These are phyloP conservation scores for Chrysophaeum taylorii DNA, from an alignment of 352 stramenopile genomes.

Conservation along the genomic window DNA sequence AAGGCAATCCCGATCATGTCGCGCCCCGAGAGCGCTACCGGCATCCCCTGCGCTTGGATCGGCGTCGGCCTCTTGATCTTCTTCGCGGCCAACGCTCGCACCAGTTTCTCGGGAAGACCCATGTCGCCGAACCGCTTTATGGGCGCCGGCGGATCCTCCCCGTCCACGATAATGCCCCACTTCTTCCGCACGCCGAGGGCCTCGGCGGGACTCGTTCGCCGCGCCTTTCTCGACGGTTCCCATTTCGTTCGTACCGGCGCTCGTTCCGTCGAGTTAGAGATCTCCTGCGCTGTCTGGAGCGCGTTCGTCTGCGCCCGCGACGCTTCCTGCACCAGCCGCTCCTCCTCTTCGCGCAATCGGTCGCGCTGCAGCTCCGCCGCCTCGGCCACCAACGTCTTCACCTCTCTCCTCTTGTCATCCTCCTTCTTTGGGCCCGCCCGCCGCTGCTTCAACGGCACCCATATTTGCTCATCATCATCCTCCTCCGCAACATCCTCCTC, in stretches of 20 bases:
- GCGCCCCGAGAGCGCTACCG: slow-evolving; percentile 83
- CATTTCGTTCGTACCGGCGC: slow-evolving; percentile 83
- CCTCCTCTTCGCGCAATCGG: slow-evolving; percentile 43
- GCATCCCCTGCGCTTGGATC: slow-evolving; percentile 96
- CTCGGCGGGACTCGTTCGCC: too few species aligned
- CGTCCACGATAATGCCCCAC: slow-evolving; percentile 94
- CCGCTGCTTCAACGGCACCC: neutral
- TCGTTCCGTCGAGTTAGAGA: slow-evolving; percentile 67
- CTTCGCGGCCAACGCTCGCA: slow-evolving; percentile 79
- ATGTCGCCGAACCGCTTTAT: slow-evolving; percentile 95
- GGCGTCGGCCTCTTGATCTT: slow-evolving; percentile 90
- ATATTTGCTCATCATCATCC: neutral
- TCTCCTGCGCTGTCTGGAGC: slow-evolving; percentile 78
- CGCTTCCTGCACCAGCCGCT: slow-evolving; percentile 84
- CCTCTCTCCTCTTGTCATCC: too few species aligned
- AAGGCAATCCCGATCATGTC: slow-evolving; percentile 99
- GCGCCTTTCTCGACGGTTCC: too few species aligned
- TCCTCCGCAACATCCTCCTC: too few species aligned
- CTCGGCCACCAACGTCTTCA: neutral
- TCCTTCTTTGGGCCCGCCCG: too few species aligned
- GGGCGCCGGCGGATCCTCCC: slow-evolving; percentile 81
- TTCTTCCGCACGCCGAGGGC: slow-evolving; percentile 85
- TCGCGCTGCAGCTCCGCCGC: neutral
- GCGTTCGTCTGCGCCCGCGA: slow-evolving; percentile 88
- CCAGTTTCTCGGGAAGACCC: slow-evolving; percentile 83